Evolutionary conservation across 306 rosid genomes (phyloP), one percentile per base, ranked within the genome.

Genomic region (Argentina anserina): DNA sequence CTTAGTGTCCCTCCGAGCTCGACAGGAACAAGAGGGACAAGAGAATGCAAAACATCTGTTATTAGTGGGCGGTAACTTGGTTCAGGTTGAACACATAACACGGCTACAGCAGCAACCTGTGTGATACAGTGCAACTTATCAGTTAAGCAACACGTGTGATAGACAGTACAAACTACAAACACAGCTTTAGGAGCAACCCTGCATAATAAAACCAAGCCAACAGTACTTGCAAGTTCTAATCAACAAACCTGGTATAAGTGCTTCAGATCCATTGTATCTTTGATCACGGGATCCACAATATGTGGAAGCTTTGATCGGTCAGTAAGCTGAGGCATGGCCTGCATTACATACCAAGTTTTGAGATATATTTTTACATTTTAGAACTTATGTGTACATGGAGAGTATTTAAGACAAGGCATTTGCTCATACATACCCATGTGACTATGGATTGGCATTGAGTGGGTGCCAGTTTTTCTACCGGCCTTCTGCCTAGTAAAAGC

Each of bases 311-410:
- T 94, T 67, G 93, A 80, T 77, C 97, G 84, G 83, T 94, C 97
- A 1, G 93, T 94, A 69, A 94, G 96, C 77, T 85, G 97, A 41
- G 99, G 99, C 95, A 91, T 91, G 70, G 99, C 97, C 99, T 94
- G 88, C 79, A 88, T 56, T 69, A 69, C 42, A 71, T 49, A 67
- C 64, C 65, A 63, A 66, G 56, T 41, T 76, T 70, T 20, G 25
- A 69, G 39, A 12, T 60, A 20, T 50, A 9, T 20, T 20, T 29
- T 60, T 66, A 29, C 62, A 15, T 37, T 69, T n/a, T 67, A 31
- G 62, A 66, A 65, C 53, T 50, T 37, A 26, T 52, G 55, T 29
- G 65, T 31, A 62, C 66, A 23, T 53, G 61, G 21, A 63, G 41
- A 64, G 47, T 73, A 33, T 41, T 70, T 53, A 67, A 43, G 60